Conservation (phyloP, 352 stramenopile genomes). For the Pythium guiyangense region DNA sequence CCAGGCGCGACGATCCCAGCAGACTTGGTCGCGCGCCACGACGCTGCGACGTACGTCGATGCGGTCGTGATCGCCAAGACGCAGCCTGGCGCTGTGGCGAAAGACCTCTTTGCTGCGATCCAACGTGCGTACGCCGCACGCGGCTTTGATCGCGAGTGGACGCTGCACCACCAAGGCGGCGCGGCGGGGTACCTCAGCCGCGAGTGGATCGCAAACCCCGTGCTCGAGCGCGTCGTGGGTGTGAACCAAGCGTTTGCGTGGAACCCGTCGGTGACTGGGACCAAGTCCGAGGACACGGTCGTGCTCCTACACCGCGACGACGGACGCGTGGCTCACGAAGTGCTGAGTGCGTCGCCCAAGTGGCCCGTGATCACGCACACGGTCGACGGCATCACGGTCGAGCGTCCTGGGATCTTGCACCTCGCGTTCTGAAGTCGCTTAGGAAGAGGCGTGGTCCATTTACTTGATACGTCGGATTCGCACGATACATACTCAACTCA, state of each 20-base stretch:
- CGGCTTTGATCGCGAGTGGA: constrained; percentile 59
- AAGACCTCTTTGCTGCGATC: constrained; percentile 47
- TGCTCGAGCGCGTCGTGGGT: constrained; percentile 22
- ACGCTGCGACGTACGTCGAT: constrained; percentile 70
- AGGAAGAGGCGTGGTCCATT: too few relatives aligned
- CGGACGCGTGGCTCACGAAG: constrained; percentile 32
- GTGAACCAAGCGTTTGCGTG: constrained; percentile 60
- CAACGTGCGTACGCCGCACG: constrained; percentile 51
- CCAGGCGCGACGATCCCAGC: constrained; percentile 17
- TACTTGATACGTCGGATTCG: too few relatives aligned
- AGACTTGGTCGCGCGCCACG: constrained; percentile 50
- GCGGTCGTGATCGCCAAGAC: constrained; percentile 45
- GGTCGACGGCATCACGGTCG: constrained; percentile 38
- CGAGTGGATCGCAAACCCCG: constrained; percentile 64
- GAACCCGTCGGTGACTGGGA: constrained; percentile 70
- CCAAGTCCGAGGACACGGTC: constrained; percentile 71
- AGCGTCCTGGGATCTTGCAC: constrained; percentile 56
- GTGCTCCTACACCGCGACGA: constrained; percentile 26
- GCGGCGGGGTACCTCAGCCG: constrained; percentile 63
- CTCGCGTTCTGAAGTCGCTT: constrained; percentile 30
- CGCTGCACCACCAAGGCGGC: constrained; percentile 62
- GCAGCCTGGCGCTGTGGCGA: constrained; percentile 22
- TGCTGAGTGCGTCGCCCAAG: constrained; percentile 36
- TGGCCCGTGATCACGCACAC: constrained; percentile 33
- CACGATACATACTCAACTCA: too few relatives aligned